Evolutionary conservation across 2,329 filamentous ascomycete genomes (phyloP).

Genomic region (Byssochlamys sp.): DNA sequence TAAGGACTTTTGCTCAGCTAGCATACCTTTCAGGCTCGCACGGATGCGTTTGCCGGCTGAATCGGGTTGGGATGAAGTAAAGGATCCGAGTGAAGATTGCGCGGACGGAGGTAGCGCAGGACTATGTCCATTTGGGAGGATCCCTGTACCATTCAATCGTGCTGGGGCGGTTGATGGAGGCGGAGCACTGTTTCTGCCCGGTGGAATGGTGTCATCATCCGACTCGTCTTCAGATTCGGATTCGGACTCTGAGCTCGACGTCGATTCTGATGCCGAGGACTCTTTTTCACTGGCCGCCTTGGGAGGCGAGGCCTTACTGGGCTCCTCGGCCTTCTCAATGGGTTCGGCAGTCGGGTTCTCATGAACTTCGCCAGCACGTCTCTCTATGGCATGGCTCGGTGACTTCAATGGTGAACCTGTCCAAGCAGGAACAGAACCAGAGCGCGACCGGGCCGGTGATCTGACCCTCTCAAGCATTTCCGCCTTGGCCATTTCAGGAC

Average conservation of each 20-base stretch:
- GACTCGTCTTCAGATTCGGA: conserved; percentile 11
- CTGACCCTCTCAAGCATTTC: background rate
- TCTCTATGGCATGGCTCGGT: background rate
- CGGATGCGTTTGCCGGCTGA: background rate
- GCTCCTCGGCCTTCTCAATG: background rate
- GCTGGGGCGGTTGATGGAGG: background rate
- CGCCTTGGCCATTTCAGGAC: conserved; percentile 2
- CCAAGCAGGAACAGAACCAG: background rate
- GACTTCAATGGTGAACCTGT: background rate
- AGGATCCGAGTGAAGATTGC: background rate
- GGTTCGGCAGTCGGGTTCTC: background rate
- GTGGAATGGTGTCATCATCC: conserved; percentile 3
- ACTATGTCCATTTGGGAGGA: background rate
- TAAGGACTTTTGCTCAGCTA: background rate
- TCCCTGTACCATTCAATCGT: background rate
- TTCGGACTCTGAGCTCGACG: background rate
- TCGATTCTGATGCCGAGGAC: background rate
- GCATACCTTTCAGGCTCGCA: background rate
- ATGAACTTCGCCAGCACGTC: background rate
- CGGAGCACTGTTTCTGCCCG: background rate
- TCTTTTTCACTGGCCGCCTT: background rate
- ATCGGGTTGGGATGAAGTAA: background rate
- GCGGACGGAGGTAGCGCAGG: background rate
- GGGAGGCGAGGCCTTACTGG: background rate
- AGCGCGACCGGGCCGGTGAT: background rate